phyloP scores from a whole-genome alignment of 257 asterid genomes.

The Nicotiana tomentosiformis region DNA sequence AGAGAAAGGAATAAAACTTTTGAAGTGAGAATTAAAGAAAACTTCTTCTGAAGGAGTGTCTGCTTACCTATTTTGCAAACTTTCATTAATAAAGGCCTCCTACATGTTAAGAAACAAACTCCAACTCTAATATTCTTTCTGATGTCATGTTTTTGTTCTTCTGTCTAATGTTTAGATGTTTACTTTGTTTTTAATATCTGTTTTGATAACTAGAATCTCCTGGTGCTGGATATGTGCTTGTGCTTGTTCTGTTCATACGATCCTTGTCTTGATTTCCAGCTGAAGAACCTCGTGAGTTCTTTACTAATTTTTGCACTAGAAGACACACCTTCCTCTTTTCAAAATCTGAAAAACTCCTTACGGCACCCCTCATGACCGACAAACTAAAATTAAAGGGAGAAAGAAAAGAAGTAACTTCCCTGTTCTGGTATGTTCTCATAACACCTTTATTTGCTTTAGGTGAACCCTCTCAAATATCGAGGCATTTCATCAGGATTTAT shows the following conservation, averaged over 20 bases:
- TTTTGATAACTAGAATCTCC: background rate
- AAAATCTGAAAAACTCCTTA: background rate
- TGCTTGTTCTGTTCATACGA: background rate
- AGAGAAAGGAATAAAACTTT: background rate
- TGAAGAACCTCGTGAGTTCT: background rate
- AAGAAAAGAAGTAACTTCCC: background rate
- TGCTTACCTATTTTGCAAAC: background rate
- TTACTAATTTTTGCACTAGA: background rate
- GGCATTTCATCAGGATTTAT: slow-evolving; percentile 28
- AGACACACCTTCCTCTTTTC: background rate
- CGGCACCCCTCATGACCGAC: background rate
- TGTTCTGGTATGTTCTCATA: background rate
- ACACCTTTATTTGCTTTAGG: slow-evolving; percentile 15
- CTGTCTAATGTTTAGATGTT: background rate
- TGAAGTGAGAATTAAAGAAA: background rate
- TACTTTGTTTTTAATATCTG: background rate
- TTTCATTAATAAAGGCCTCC: background rate
- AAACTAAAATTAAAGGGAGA: background rate
- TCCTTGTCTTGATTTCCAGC: background rate
- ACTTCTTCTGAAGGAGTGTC: background rate
- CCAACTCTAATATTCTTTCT: background rate
- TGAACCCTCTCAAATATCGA: slow-evolving; percentile 28
- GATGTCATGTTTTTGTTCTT: background rate
- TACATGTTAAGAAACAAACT: background rate
- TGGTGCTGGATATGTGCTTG: background rate